These are phyloP conservation scores for Hortiboletus rubellus DNA, from an alignment of 1,284 basidiomycete species.

Conservation along the genomic window DNA sequence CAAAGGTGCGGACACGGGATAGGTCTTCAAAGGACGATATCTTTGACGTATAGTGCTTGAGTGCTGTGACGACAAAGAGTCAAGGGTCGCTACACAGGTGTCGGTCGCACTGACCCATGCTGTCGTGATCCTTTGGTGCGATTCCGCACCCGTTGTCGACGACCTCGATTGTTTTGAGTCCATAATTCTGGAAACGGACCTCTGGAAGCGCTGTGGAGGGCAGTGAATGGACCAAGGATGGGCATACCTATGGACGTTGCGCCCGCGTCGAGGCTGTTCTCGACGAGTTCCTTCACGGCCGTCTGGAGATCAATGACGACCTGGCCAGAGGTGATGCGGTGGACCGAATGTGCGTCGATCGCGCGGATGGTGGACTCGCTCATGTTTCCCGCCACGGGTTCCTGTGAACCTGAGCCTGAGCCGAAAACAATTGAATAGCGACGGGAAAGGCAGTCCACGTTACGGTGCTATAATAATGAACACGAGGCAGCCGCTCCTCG, in stretches of 20 bases:
- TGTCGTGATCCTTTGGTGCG: slow-evolving; percentile 71
- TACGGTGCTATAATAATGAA: too few species aligned
- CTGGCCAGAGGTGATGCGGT: slow-evolving; percentile 77
- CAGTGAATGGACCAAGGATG: background rate
- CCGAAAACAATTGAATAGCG: too few species aligned
- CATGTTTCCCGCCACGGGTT: background rate
- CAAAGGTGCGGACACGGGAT: slow-evolving; percentile 79
- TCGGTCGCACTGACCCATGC: slow-evolving; percentile 60
- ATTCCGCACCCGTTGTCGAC: slow-evolving; percentile 94
- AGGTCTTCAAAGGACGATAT: slow-evolving; percentile 79
- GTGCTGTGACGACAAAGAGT: slow-evolving; percentile 44
- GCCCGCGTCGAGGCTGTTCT: slow-evolving; percentile 94
- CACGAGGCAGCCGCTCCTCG: too few species aligned
- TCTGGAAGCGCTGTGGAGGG: slow-evolving; percentile 50
- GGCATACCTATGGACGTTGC: slow-evolving; percentile 78
- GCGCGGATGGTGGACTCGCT: slow-evolving; percentile 41
- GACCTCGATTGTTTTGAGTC: slow-evolving; percentile 85
- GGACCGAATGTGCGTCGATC: slow-evolving; percentile 78
- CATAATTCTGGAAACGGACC: slow-evolving; percentile 88
- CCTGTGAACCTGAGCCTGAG: background rate
- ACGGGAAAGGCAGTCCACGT: too few species aligned
- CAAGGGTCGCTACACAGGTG: background rate
- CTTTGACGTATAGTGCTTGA: slow-evolving; percentile 96
- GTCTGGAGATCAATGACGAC: slow-evolving; percentile 93
- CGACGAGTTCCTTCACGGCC: slow-evolving; percentile 94